A percentile compares a stretch with the other conserved stretches of the same genome.
phyloP scores from a whole-genome alignment of 345 rosid species.

The Euclidium syriacum region DNA sequence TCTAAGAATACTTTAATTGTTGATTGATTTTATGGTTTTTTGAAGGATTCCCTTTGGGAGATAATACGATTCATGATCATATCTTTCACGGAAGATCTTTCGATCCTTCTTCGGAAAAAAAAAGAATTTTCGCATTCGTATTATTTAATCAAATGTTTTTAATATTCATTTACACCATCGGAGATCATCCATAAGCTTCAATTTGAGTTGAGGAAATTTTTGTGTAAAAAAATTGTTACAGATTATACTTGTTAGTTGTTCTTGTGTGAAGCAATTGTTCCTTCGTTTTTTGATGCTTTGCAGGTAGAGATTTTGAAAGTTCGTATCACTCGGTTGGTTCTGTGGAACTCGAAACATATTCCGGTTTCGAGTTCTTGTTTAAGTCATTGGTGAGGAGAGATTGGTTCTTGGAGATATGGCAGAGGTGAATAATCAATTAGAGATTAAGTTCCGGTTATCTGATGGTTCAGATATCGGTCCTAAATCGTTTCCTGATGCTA shows the following conservation, averaged over 20 bases:
- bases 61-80: neutral
- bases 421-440: conserved; percentile 69
- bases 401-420: conserved; percentile 46
- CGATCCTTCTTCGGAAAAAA: neutral
- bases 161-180: neutral
- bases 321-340: neutral
- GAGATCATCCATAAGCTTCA: neutral
- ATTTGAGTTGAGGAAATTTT: too few species aligned
- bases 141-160: neutral
- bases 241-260: too few species aligned
- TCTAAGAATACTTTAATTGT: neutral
- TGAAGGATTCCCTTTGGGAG: neutral
- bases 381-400: conserved; percentile 8
- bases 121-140: neutral
- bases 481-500: conserved; percentile 64
- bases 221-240: too few species aligned
- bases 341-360: conserved; percentile 12
- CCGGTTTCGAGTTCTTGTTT: conserved; percentile 27
- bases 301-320: neutral
- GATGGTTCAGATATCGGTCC: conserved; percentile 97
- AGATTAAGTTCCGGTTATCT: conserved; percentile 79
- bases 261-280: neutral
- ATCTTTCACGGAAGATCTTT: neutral
- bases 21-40: conserved; percentile 2
- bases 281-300: neutral